Evolutionary conservation across 2,329 filamentous ascomycete genomes (phyloP), one percentile per base, ranked within the genome.

Genomic region (Diatrype stigma): DNA sequence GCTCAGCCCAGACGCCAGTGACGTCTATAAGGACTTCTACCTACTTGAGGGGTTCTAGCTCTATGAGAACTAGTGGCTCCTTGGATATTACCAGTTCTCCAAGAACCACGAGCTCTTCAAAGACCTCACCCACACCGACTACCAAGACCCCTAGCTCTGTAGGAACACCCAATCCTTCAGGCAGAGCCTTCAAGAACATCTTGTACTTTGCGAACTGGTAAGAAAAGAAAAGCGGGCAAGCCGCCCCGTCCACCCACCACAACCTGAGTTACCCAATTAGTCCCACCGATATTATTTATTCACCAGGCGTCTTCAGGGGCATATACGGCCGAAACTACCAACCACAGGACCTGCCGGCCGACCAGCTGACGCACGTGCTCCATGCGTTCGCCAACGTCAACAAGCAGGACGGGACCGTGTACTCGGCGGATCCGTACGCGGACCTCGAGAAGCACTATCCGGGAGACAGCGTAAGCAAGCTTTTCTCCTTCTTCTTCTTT

Each of bases 361-460:
- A 83, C 6, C 78, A 87, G 47, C 73, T 94, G 32, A 93, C 88
- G 0, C 89, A 93, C 60, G 71, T 94, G 1, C 75, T 93, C 8
- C 93, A 80, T 51, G 72, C 77, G 0, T 80, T 81, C 57, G 73
- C 72, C 21, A 69, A 77, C 38, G 74, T 81, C 42, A 66, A 44
- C 22, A 23, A 58, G 6, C 47, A 61, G 1, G 71, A 78, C 42
- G 78, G 78, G 11, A 70, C 71, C 38, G 75, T 80, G 66, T 74
- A 60, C 51, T 75, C 87, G 7, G 84, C 81, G 2, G 85, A 89
- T 62, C 63, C 73, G 1, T 86, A 77, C 63, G 77, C 84, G 11
- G 86, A 92, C 52, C 56, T 75, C 0, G 75, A 90, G 48, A 89
- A 87, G 62, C 85, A 84, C 62, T 92, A 89, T 60, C 69, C 81